These are phyloP conservation scores for Myxozyma sirexii DNA, from an alignment of 805 yeast genomes.

Conservation along the genomic window DNA sequence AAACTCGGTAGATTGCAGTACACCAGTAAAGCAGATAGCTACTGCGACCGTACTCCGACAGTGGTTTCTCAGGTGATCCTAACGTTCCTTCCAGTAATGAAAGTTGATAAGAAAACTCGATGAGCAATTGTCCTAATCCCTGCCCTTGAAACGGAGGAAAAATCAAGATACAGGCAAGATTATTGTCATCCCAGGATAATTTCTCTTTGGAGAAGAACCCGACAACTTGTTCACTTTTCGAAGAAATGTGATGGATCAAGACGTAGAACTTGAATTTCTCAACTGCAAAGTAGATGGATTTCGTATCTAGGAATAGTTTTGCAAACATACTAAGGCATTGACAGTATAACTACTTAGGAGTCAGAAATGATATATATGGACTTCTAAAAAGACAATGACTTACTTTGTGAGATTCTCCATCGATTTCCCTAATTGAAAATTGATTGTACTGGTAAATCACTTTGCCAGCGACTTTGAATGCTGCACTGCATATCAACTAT, in stretches of 20 bases:
- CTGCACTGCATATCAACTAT: constrained; percentile 38
- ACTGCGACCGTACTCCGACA: constrained; percentile 76
- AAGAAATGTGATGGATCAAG: constrained; percentile 37
- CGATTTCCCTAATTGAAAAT: constrained; percentile 63
- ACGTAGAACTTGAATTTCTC: constrained; percentile 81
- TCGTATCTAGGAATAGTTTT: constrained; percentile 84
- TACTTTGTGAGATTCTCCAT: constrained; percentile 59
- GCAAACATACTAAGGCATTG: constrained; percentile 85
- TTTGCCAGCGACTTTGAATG: constrained; percentile 58
- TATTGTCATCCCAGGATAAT: constrained; percentile 73
- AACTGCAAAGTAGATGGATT: constrained; percentile 79
- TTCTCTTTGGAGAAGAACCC: constrained; percentile 92
- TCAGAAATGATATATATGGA: not conserved
- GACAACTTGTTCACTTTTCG: constrained; percentile 55
- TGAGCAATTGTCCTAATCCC: constrained; percentile 74
- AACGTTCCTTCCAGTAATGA: constrained; percentile 62
- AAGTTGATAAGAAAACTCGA: constrained; percentile 79
- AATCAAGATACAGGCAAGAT: constrained; percentile 85
- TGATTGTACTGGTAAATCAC: constrained; percentile 64
- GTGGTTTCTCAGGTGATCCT: constrained; percentile 87
- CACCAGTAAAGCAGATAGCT: constrained; percentile 82
- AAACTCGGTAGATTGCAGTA: constrained; percentile 46
- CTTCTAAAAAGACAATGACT: not conserved
- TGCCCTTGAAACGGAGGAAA: constrained; percentile 90
- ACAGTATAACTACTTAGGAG: constrained; percentile 55